Base-by-base conservation (phyloP, 2,329 filamentous ascomycete genomes). In the Teratosphaeriaceae sp. region DNA sequence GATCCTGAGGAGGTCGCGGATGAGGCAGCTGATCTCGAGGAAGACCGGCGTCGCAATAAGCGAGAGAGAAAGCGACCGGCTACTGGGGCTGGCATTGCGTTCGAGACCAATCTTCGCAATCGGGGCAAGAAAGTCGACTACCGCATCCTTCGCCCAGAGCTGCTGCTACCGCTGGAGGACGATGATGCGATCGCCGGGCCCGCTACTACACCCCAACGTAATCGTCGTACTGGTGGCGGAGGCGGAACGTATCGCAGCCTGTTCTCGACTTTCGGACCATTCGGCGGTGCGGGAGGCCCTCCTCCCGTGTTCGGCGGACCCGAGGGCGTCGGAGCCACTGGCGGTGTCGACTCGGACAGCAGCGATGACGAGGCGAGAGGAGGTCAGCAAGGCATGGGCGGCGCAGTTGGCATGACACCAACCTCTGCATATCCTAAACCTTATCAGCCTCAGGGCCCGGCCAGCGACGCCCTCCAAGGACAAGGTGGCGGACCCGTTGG, bases 231-330 rank as follows among this genome's bases (percentile, higher is more conserved):
- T 19, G 52, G 80, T 24, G 76, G 79, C 35, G 76, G 71, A 39
- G 54, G 80, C 24, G 80, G 75, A 27, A 75, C 71, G 22, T 87
- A 90, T 60, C 84, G 88, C 38, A 86, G 77, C 44, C 74, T 97
- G 23, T 90, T 94, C 65, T 88, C 88, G 18, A 94, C 88, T 1
- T 87, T 84, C 60, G 92, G 92, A 7, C 92, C 92, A 2, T 97
- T 98, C 64, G 92, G 88, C 45, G 88, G 92, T 31, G 85, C 85
- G 35, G 80, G 82, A 33, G 86, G 86, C 26, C 76, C 75, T 31
- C 76, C 81, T 23, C 79, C 87, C 13, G 72, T 92, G 11, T 76
- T 90, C 43, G 80, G 74, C 47, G 87, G 86, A 1, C 82, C 85
- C 4, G 85, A 82, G 71, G 84, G 82, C 43, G 79, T 79, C 33